These are phyloP conservation scores for Colletotrichum sp. DNA, from an alignment of 2,329 filamentous ascomycete genomes.

Conservation along the genomic window DNA sequence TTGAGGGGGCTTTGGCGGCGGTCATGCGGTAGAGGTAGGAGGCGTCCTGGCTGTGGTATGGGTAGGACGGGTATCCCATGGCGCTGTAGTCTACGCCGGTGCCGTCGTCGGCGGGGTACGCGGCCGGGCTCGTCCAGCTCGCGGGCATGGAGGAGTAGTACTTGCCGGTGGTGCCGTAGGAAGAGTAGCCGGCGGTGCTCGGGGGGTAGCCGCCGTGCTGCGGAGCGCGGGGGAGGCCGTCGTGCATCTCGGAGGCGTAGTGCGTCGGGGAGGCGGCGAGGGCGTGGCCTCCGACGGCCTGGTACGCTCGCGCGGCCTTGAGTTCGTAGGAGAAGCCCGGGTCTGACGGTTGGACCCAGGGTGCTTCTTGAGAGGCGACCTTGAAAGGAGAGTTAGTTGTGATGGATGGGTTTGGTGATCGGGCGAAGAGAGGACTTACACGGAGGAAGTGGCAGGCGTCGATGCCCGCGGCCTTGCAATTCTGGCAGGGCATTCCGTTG, in stretches of 20 bases:
- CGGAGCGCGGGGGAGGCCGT: constrained; percentile 27
- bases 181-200: constrained; percentile 30
- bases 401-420: background rate
- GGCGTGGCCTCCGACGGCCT: constrained; percentile 28
- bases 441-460: constrained; percentile 81
- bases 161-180: constrained; percentile 30
- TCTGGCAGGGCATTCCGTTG: constrained; percentile 78
- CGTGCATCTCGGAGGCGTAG: constrained; percentile 38
- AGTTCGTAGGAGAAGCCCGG: constrained; percentile 40
- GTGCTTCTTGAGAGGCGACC: constrained; percentile 45
- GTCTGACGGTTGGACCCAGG: constrained; percentile 30
- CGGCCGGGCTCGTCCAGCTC: constrained; percentile 33
- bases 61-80: constrained; percentile 36
- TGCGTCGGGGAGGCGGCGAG: constrained; percentile 30
- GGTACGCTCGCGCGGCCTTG: constrained; percentile 38
- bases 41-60: constrained; percentile 38
- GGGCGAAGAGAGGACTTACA: constrained; percentile 52
- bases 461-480: constrained; percentile 78
- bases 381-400: constrained; percentile 19
- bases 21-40: constrained; percentile 35
- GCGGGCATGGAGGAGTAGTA: constrained; percentile 37
- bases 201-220: constrained; percentile 29
- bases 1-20: constrained; percentile 25
- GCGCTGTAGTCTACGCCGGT: constrained; percentile 39
- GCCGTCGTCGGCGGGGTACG: constrained; percentile 40